Evolutionary conservation across 2,329 filamentous ascomycete genomes (phyloP), one percentile per base, ranked within the genome.

Genomic region (Botrytis medusae): DNA sequence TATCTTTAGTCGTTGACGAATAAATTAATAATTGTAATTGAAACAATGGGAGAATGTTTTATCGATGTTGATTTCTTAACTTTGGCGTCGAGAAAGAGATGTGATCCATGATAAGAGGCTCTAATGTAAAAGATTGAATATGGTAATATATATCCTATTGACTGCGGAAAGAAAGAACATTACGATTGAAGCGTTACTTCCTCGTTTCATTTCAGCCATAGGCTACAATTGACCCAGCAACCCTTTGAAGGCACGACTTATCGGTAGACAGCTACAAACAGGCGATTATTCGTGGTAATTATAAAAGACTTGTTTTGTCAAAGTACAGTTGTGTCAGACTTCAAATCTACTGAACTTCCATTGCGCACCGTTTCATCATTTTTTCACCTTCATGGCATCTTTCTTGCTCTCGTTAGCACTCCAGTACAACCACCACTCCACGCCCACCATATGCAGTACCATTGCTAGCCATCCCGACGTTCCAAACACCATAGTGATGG

Each of bases 401-500:
- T 25, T 59, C 37, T 14, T 59, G 2, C 5, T 37, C 34, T 25
- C 25, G 4, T 68, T 20, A 10, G n/a, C 65, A 57, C 34, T 42
- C 65, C 65, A 69, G 20, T 32, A 1, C 8, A 69, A 69, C 65
- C 65, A 69, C 16, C 48, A 57, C 48, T 69, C 65, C 18, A 69
- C 65, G 2, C 9, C 37, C n/a, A 69, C 6, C 48, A 69, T 57
- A 44, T 69, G 34, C 3, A 69, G 22, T 4, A 69, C 37, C 34
- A 69, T 25, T 10, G 34, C 37, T 12, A 42, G 20, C 65, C 65
- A 69, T 32, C 65, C 65, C 1, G 65, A 51, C 0, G 65, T 69
- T 8, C 65, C 65, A 57, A 69, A 69, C 18, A 42, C 48, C 65
- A 69, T 42, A 57, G 32, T 44, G 1, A 69, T 4, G 10, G 37